phyloP scores from a whole-genome alignment of 2,329 filamentous ascomycete species.

The Pseudogymnoascus destructans region DNA sequence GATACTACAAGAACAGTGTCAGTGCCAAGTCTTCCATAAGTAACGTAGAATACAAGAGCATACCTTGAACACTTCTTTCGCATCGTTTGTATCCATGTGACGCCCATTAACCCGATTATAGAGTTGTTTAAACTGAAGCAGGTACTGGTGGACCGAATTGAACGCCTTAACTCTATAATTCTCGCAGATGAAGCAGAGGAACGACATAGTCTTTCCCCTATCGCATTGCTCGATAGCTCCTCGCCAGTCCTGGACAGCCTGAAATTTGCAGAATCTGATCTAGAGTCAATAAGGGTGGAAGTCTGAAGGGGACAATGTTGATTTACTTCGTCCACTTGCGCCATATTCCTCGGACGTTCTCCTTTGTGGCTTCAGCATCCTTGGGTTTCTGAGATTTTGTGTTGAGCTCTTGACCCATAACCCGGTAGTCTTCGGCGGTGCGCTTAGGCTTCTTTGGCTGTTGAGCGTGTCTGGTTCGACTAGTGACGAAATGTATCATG shows the following conservation, averaged over 20 bases:
- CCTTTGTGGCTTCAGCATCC: not conserved
- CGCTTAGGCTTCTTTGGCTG: too few species aligned
- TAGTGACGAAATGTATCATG: too few species aligned
- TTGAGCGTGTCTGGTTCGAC: too few species aligned
- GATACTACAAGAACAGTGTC: too few species aligned
- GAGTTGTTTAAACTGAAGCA: too few species aligned
- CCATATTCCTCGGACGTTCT: not conserved
- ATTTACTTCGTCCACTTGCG: not conserved
- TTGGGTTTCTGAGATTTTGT: not conserved
- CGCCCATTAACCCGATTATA: too few species aligned
- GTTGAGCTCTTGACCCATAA: not conserved
- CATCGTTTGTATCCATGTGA: conserved; percentile 13
- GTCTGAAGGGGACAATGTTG: not conserved
- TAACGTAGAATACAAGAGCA: too few species aligned
- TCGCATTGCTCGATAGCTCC: conserved; percentile 4
- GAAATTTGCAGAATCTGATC: conserved; percentile 5
- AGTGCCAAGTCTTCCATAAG: too few species aligned
- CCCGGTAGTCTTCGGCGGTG: not conserved
- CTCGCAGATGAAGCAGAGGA: conserved; percentile 6
- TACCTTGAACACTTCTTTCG: not conserved
- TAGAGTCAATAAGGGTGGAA: not conserved
- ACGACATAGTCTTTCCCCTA: not conserved
- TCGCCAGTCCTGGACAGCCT: not conserved
- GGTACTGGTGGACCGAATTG: conserved; percentile 19
- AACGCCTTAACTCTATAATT: conserved; percentile 11